Conservation (phyloP, 768 basidiomycete genomes). For the Tricholoma bakamatsutake region DNA sequence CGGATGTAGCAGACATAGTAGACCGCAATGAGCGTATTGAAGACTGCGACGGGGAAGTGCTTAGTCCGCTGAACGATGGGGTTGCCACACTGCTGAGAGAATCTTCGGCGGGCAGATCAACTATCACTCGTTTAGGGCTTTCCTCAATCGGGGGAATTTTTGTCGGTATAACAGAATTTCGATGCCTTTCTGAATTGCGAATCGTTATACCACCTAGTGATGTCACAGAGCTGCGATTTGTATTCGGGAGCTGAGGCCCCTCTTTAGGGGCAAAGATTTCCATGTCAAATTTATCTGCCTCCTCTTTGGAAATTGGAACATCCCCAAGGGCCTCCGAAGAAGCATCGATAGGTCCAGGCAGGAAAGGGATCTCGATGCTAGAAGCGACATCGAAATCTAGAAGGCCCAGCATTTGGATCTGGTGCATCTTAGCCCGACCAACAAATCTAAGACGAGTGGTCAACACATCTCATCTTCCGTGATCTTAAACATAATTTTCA, state of each 20-base stretch:
- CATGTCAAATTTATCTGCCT: constrained; percentile 71
- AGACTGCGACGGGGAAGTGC: constrained; percentile 60
- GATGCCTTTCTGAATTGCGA: constrained; percentile 40
- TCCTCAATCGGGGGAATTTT: constrained; percentile 67
- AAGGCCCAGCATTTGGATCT: constrained; percentile 91
- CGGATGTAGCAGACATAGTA: constrained; percentile 40
- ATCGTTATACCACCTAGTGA: constrained; percentile 33
- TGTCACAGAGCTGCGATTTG: constrained; percentile 32
- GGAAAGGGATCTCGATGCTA: constrained; percentile 80
- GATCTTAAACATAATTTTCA: constrained; percentile 20
- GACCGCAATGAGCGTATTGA: constrained; percentile 58
- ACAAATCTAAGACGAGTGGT: constrained; percentile 57
- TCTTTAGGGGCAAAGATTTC: constrained; percentile 57
- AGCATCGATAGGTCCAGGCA: constrained; percentile 40
- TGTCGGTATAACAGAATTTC: constrained; percentile 40
- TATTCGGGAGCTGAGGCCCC: constrained; percentile 23
- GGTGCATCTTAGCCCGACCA: constrained; percentile 94
- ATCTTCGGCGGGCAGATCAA: constrained; percentile 47
- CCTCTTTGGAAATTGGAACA: constrained; percentile 36
- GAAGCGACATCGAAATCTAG: constrained; percentile 89
- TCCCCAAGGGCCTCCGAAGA: constrained; percentile 30
- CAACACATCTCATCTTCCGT: background rate
- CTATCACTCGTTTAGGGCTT: constrained; percentile 47
- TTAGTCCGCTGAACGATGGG: constrained; percentile 30
- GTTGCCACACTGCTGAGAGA: constrained; percentile 16